Evolutionary conservation across 345 rosid genomes (phyloP), one percentile per base, ranked within the genome.

Genomic region (Pseudoturritis turrita): DNA sequence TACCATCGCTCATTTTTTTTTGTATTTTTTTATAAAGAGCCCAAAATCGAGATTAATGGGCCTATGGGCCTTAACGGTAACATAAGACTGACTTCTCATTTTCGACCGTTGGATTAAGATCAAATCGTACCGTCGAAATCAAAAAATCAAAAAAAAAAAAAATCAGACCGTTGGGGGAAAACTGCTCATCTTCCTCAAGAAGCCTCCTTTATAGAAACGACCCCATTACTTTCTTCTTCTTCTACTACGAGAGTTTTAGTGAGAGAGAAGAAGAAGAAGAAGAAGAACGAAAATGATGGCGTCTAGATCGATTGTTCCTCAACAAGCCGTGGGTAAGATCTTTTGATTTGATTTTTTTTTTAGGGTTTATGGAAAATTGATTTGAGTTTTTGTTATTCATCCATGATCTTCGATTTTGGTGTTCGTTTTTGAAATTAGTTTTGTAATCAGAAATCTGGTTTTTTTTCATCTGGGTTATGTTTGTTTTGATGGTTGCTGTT

Each of bases 181-280:
- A 72, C 22, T 10, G 55, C 26, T 54, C 39, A 55, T 64, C 77
- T 54, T 73, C 77, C 13, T 55, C 41, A 64, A 64, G 77, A 73
- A 64, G 77, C 57, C 65, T 62, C 71, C 51, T 73, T 40, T 66
- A 66, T 15, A 67, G 64, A 44, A 19, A 13, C 53, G 39, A 35
- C 55, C 35, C n/a, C 21, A 10, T 18, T 7, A 12, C 12, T 9
- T 3, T 22, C 2, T 10, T 51, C 37, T 33, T 33, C 37, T 70
- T 40, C n/a, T 19, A n/a, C 10, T 12, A 12, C 49, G 21, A 36
- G 51, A 13, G 23, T 29, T 63, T 9, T 6, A 2, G 17, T 35
- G 39, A 9, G 52, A 40, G 14, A 61, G 21, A 51, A 21, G 23
- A 50, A 39, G 31, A 12, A 55, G 15, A 31, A 9, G 60, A 12